A percentile compares a stretch with the other conserved stretches of the same genome.
Evolutionary conservation across 1,139 yeast genomes (phyloP).

Genomic region (Geotrichum aggregatum): DNA sequence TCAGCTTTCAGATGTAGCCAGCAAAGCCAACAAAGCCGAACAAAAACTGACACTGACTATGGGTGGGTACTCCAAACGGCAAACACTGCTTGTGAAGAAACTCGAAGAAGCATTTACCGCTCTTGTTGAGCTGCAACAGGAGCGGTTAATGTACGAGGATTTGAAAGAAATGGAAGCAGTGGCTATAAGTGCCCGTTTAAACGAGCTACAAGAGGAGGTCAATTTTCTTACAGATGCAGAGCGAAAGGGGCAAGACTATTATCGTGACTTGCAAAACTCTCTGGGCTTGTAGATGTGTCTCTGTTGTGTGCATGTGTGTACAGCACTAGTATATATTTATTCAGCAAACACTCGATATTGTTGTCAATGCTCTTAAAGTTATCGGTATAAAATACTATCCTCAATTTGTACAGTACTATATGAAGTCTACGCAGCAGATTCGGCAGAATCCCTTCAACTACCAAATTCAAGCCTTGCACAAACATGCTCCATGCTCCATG

Average conservation of each 20-base stretch:
- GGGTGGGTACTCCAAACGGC: constrained; percentile 41
- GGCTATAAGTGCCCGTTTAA: constrained; percentile 37
- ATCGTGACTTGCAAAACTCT: constrained; percentile 28
- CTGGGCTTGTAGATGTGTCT: not conserved
- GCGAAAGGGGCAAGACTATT: constrained; percentile 38
- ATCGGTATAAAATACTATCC: no score
- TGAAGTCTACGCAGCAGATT: no score
- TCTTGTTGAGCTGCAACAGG: constrained; percentile 32
- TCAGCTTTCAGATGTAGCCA: constrained; percentile 31
- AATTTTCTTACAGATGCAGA: constrained; percentile 44
- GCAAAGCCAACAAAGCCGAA: constrained; percentile 39
- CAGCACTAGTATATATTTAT: not conserved
- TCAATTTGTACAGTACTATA: no score
- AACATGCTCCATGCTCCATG: no score
- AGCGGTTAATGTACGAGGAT: constrained; percentile 31
- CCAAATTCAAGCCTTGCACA: no score
- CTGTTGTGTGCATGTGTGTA: not conserved
- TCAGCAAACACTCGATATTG: no score
- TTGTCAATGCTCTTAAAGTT: no score
- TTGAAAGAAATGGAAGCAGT: constrained; percentile 37
- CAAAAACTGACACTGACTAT: constrained; percentile 35
- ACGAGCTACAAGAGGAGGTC: constrained; percentile 42
- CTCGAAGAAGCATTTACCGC: constrained; percentile 33
- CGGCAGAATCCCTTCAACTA: no score
- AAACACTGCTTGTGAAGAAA: constrained; percentile 34